Percentiles rank a stretch among this genome's conserved stretches.
These are phyloP conservation scores for Termitomyces bulborhizus DNA, from an alignment of 768 basidiomycete species.

Conservation along the genomic window DNA sequence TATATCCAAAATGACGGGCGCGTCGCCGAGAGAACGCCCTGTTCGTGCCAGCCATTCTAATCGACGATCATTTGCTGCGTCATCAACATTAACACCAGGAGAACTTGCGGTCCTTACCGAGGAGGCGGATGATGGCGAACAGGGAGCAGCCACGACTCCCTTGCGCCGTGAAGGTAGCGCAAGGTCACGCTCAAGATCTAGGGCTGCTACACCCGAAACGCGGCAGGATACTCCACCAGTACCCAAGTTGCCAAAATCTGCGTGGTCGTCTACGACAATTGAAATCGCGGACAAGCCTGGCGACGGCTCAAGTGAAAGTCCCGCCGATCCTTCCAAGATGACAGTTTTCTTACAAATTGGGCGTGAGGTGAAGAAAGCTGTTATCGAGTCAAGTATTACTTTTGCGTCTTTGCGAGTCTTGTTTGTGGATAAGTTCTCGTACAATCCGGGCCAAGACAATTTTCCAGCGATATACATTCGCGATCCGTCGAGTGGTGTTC, in stretches of 20 bases:
- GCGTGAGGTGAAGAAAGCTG: conserved; percentile 83
- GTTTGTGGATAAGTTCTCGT: conserved; percentile 93
- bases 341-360: conserved; percentile 87
- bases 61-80: conserved; percentile 61
- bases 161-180: conserved; percentile 20
- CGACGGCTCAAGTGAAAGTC: conserved; percentile 8
- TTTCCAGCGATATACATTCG: conserved; percentile 95
- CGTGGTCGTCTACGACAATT: conserved; percentile 25
- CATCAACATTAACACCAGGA: conserved; percentile 55
- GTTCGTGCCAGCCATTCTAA: conserved; percentile 43
- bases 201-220: conserved; percentile 33
- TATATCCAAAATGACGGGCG: conserved; percentile 87
- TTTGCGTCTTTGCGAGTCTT: conserved; percentile 75
- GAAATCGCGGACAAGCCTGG: conserved; percentile 6
- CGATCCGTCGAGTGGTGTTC: conserved; percentile 86
- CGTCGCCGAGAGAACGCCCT: conserved; percentile 41
- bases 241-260: conserved; percentile 41
- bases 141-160: conserved; percentile 14
- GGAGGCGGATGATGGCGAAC: conserved; percentile 56
- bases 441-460: conserved; percentile 87
- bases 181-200: conserved; percentile 23
- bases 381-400: conserved; percentile 62
- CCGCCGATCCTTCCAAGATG: conserved; percentile 34
- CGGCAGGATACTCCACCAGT: conserved; percentile 31
- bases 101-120: conserved; percentile 74